Base-by-base conservation (phyloP, 306 rosid species). In the Casuarina cunninghamiana region DNA sequence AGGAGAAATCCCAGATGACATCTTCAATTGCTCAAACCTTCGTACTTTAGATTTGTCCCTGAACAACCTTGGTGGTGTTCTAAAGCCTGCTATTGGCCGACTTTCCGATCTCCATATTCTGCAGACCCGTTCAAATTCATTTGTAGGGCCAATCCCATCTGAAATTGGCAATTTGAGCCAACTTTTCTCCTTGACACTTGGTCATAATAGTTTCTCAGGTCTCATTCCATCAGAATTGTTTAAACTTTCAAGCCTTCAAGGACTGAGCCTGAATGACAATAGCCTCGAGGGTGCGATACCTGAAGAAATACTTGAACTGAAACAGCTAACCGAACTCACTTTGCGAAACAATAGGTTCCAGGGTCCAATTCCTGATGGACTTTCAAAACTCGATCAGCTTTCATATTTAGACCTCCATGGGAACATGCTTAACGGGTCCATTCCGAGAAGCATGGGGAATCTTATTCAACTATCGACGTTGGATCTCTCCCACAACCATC, bases 1-100 rank as follows among this genome's bases (percentile, higher is more conserved):
- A 11, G 98, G 98, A n/a, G 88, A 87, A 84, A 86, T 91, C 84
- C 98, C 98, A 17, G 87, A 91, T 63, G 91, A 86, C 84, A 80
- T 93, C 65, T 91, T 86, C 77, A 86, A 90, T 77, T 93, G 97
- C 86, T 83, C 93, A 60, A 82, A 80, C 48, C 96, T 93, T 74
- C 62, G 2, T 17, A 78, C 49, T 69, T 81, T 93, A 63, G 82
- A 90, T 83, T 89, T 93, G 84, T 43, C 71, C 3, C 3, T 0
- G 13, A 93, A 90, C 84, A 82, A 76, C 71, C 86, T 91, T 65
- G 81, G 84, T n/a, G 93, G 98, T 69, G 44, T 60, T 21, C 68
- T 93, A 55, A 91, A 91, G 78, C 83, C 97, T 2, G 84, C 77
- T 37, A 82, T 93, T 78, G 72, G 88, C 49, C 87, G 90, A 71